These are phyloP conservation scores for Penicillium nordicum DNA, from an alignment of 2,329 filamentous ascomycete genomes.

Conservation along the genomic window DNA sequence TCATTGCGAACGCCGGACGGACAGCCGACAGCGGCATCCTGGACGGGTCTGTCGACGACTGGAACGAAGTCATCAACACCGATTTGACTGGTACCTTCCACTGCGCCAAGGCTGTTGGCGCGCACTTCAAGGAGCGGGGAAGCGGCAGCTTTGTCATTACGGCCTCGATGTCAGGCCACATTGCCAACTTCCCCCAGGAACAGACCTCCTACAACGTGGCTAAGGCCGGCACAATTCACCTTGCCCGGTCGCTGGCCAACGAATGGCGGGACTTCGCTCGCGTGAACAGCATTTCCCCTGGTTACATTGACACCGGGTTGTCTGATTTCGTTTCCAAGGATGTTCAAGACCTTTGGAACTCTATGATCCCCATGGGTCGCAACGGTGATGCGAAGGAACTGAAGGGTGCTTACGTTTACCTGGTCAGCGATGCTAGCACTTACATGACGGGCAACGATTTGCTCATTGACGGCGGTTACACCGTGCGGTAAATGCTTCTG, in stretches of 20 bases:
- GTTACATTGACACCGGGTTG: slow-evolving; percentile 66
- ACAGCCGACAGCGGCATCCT: slow-evolving; percentile 67
- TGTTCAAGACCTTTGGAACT: slow-evolving; percentile 56
- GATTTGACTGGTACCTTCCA: slow-evolving; percentile 84
- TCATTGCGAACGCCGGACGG: slow-evolving; percentile 67
- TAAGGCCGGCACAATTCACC: slow-evolving; percentile 65
- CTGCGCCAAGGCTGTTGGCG: slow-evolving; percentile 83
- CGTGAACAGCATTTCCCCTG: slow-evolving; percentile 65
- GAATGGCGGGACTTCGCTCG: slow-evolving; percentile 68
- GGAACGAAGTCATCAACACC: slow-evolving; percentile 74
- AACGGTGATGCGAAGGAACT: slow-evolving; percentile 64
- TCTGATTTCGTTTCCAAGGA: slow-evolving; percentile 62
- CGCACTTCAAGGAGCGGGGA: slow-evolving; percentile 67
- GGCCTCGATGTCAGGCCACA: slow-evolving; percentile 58
- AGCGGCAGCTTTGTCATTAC: slow-evolving; percentile 65
- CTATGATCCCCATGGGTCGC: slow-evolving; percentile 59
- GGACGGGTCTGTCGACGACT: slow-evolving; percentile 67
- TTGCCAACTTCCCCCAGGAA: slow-evolving; percentile 59
- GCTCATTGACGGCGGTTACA: slow-evolving; percentile 51
- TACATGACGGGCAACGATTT: slow-evolving; percentile 51
- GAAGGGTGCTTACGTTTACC: slow-evolving; percentile 57
- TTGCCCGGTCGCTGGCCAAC: slow-evolving; percentile 62
- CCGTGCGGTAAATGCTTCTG: slow-evolving; percentile 35
- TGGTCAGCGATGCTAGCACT: slow-evolving; percentile 47
- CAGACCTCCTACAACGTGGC: slow-evolving; percentile 64